Percentiles rank a stretch among this genome's conserved stretches.
These are phyloP conservation scores for Diaporthe vaccinii DNA, from an alignment of 2,329 filamentous ascomycete genomes.

Conservation along the genomic window DNA sequence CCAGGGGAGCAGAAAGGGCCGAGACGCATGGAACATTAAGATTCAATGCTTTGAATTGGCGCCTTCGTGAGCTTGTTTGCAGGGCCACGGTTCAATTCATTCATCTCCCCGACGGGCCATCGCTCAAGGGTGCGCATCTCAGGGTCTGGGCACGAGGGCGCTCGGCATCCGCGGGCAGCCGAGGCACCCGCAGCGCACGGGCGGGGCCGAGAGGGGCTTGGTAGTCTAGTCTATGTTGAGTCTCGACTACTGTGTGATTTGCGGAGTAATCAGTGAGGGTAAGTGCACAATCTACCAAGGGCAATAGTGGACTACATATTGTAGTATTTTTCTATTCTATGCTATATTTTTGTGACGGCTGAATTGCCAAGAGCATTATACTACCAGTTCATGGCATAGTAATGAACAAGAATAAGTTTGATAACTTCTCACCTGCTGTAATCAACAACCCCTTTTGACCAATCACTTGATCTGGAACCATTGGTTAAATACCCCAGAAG, in stretches of 20 bases:
- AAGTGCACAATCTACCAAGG: background rate
- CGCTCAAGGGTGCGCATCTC: background rate
- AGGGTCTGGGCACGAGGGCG: conserved; percentile 1
- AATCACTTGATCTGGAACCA: conserved; percentile 22
- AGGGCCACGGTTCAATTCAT: background rate
- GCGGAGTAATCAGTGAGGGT: background rate
- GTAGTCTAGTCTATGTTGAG: background rate
- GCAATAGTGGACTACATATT: background rate
- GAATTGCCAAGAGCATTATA: no score
- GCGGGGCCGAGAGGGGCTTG: conserved; percentile 18
- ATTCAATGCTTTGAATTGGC: conserved; percentile 4
- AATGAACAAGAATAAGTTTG: background rate
- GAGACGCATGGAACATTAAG: conserved; percentile 14
- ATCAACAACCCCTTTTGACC: background rate
- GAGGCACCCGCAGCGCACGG: background rate
- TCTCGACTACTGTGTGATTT: background rate
- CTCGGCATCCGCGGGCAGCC: conserved; percentile 15
- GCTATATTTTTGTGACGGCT: no score
- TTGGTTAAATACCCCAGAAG: conserved; percentile 54
- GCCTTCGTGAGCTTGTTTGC: background rate
- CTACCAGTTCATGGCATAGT: no score
- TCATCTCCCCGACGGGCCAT: background rate
- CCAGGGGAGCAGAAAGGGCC: background rate
- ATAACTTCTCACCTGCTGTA: no score
- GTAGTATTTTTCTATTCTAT: no score